Conservation (phyloP, 805 yeast species). For the Saccharomycopsis fodiens region DNA sequence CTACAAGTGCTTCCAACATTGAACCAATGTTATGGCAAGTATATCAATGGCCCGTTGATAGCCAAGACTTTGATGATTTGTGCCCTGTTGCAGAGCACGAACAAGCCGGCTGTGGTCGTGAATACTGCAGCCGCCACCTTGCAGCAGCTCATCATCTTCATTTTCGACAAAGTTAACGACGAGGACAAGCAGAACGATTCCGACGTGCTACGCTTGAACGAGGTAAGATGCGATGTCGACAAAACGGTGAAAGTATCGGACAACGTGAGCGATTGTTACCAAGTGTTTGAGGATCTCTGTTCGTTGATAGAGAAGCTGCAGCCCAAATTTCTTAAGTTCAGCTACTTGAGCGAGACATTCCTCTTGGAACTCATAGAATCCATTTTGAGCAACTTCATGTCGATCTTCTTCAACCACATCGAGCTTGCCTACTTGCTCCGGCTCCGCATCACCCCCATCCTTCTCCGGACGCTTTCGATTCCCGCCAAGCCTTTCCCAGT, state of each 20-base stretch:
- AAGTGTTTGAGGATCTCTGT: slow-evolving; percentile 69
- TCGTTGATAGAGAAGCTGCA: slow-evolving; percentile 50
- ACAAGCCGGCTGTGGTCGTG: slow-evolving; percentile 66
- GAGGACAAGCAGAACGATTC: slow-evolving; percentile 30
- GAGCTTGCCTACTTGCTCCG: slow-evolving; percentile 65
- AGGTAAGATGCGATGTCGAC: slow-evolving; percentile 41
- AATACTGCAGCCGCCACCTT: slow-evolving; percentile 92
- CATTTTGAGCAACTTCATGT: slow-evolving; percentile 55
- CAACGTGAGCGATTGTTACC: slow-evolving; percentile 59
- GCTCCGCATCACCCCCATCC: slow-evolving; percentile 64
- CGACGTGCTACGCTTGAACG: slow-evolving; percentile 24
- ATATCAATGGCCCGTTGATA: slow-evolving; percentile 48
- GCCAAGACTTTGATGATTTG: slow-evolving; percentile 60
- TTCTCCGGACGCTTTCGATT: slow-evolving; percentile 58
- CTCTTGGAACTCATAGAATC: slow-evolving; percentile 82
- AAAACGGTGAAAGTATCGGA: slow-evolving; percentile 37
- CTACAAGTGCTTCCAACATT: slow-evolving; percentile 76
- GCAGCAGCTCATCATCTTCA: slow-evolving; percentile 71
- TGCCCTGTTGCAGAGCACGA: slow-evolving; percentile 59
- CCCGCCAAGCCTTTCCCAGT: slow-evolving; percentile 54
- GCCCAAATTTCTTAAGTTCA: slow-evolving; percentile 46
- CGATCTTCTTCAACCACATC: slow-evolving; percentile 44
- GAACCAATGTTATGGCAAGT: slow-evolving; percentile 52
- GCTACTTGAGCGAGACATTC: slow-evolving; percentile 50
- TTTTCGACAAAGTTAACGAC: slow-evolving; percentile 58